Evolutionary conservation across 768 basidiomycete species (phyloP), one percentile per base, ranked within the genome.

Genomic region (Pholiota conissans): DNA sequence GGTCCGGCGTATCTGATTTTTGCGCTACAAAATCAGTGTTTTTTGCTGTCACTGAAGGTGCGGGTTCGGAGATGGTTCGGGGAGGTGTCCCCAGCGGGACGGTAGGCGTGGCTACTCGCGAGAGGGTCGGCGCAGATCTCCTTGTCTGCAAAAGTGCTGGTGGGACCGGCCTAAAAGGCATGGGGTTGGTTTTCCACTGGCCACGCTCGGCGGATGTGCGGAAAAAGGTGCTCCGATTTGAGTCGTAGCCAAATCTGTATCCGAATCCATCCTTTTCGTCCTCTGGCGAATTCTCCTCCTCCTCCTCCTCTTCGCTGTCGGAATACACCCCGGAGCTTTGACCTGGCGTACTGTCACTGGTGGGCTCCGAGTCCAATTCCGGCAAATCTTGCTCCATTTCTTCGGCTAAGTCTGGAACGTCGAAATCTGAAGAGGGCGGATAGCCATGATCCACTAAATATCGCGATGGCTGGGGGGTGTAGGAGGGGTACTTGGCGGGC

Each of bases 161-260:
- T 0, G 67, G 68, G 24, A n/a, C n/a, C n/a, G 63, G 62, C 57
- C 68, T 68, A 56, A 67, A 60, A 0, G 75, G 73, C 28, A 78
- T 66, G 1, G 81, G 82, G 59, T 84, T 82, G 56, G 72, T 80
- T 60, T 75, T 74, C 84, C 84, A 85, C 55, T 77, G 76, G 7
- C 84, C 84, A 52, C 84, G 83, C 63, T 86, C 84, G 7, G 81
- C 77, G 37, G 84, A 86, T 10, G 76, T 75, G 46, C 75, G 73
- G 62, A 84, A 85, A 62, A 77, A 84, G 2, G 83, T 84, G 57
- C 77, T 73, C 49, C 79, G 81, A 45, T 58, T 56, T 16, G 62
- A 69, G 29, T 60, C 64, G 35, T 67, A 59, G n/a, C 66, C 60
- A 49, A 73, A 72, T 49, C 64, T 67, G 53, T 61, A 71, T 55